Conservation (phyloP, 257 asterid species). For the Cynanchum wilfordii region DNA sequence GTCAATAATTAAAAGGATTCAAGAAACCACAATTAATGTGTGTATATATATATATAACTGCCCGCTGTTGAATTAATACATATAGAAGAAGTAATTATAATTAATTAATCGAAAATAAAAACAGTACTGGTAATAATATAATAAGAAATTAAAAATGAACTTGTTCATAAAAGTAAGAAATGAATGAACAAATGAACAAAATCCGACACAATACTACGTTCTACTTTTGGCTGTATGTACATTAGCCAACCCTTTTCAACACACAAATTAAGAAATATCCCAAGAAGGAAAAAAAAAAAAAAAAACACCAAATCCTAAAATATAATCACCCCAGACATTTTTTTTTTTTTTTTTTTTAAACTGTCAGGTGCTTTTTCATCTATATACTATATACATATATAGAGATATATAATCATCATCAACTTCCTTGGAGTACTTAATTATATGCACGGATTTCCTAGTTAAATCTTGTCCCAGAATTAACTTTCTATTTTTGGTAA, state of each 20-base stretch:
- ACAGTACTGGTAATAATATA: too few relatives aligned
- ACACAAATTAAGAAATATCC: background rate
- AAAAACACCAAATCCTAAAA: background rate
- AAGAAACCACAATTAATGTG: too few relatives aligned
- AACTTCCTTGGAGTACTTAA: too few relatives aligned
- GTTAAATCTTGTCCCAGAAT: too few relatives aligned
- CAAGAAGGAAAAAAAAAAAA: background rate
- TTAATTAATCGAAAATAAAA: too few relatives aligned
- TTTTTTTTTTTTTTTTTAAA: background rate
- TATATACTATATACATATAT: background rate
- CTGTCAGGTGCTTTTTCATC: constrained; percentile 37
- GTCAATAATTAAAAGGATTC: too few relatives aligned
- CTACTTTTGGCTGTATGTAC: constrained; percentile 11
- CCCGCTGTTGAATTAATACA: too few relatives aligned
- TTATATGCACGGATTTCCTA: too few relatives aligned
- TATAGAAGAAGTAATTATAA: too few relatives aligned
- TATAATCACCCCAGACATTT: constrained; percentile 40
- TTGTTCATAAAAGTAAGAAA: constrained; percentile 2
- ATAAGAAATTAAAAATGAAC: background rate
- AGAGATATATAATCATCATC: too few relatives aligned
- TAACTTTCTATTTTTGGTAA: background rate
- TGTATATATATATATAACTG: too few relatives aligned
- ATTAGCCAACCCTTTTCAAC: background rate
- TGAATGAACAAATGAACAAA: constrained; percentile 32
- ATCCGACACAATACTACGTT: background rate